Percentiles rank a stretch among this genome's conserved stretches.
Evolutionary conservation across 192 early-diverging fungal genomes (phyloP).

Genomic region (Backusella circina): DNA sequence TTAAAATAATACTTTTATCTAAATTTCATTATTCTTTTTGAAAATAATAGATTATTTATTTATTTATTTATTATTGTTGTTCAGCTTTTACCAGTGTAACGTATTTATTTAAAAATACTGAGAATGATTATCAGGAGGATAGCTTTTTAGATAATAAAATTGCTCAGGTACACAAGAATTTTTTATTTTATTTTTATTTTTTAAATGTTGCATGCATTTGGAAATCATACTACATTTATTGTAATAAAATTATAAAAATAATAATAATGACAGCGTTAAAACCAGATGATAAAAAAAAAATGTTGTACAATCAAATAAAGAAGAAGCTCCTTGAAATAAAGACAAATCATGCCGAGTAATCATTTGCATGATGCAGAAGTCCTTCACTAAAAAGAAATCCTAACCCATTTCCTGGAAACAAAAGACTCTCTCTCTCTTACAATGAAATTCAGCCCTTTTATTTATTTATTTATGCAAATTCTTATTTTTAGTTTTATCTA

Average conservation of each 20-base stretch:
- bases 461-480: background rate
- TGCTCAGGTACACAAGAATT: background rate
- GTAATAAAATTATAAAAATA: background rate
- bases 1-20: background rate
- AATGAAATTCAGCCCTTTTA: background rate
- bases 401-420: background rate
- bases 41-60: background rate
- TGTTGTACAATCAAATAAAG: background rate
- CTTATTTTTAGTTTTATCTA: slow-evolving; percentile 3
- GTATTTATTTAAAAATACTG: background rate
- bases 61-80: background rate
- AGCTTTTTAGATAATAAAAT: background rate
- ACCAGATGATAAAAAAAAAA: slow-evolving; percentile 5
- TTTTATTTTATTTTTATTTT: background rate
- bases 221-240: slow-evolving; percentile 3
- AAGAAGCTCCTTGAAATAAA: background rate
- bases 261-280: background rate
- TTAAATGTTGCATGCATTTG: slow-evolving; percentile 4
- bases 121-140: slow-evolving; percentile 6
- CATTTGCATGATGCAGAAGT: background rate
- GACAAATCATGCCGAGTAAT: slow-evolving; percentile 4
- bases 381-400: background rate
- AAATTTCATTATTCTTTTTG: background rate
- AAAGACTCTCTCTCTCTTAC: background rate
- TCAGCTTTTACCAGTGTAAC: background rate